phyloP scores from a whole-genome alignment of 2,329 filamentous ascomycete species.

The Dactylonectria estremocensis region DNA sequence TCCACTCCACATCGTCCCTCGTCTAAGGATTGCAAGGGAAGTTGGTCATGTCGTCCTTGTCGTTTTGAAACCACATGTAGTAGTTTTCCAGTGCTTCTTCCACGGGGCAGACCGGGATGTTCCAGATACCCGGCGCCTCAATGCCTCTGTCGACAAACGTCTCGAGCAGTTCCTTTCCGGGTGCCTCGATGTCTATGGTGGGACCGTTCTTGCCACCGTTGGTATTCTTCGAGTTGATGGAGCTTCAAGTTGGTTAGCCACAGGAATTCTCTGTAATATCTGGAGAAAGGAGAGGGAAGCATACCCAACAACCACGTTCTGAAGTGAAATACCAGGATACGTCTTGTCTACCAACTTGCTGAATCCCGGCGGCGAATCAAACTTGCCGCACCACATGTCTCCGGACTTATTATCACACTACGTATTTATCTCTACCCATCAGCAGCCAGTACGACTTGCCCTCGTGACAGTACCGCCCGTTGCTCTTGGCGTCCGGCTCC shows the following conservation, averaged over 20 bases:
- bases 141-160: conserved; percentile 28
- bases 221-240: conserved; percentile 28
- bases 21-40: conserved; percentile 32
- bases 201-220: conserved; percentile 33
- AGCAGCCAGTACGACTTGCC: conserved; percentile 31
- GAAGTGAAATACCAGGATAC: conserved; percentile 27
- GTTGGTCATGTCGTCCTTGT: conserved; percentile 26
- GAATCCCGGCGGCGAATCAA: conserved; percentile 27
- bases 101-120: conserved; percentile 29
- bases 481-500: not conserved
- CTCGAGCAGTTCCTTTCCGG: conserved; percentile 23
- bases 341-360: conserved; percentile 20
- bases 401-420: conserved; percentile 24
- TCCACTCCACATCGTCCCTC: too few species aligned
- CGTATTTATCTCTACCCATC: not conserved
- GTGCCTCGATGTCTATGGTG: conserved; percentile 25
- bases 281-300: fast-evolving
- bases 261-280: too few species aligned
- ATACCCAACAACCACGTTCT: conserved; percentile 26
- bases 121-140: conserved; percentile 32
- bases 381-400: conserved; percentile 19
- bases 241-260: conserved; percentile 12
- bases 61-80: conserved; percentile 15
- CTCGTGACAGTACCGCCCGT: conserved; percentile 27
- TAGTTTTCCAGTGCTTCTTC: conserved; percentile 34